Evolutionary conservation across 176 grass and related monocot genomes (phyloP).

Genomic region (Aegilops bicornis): DNA sequence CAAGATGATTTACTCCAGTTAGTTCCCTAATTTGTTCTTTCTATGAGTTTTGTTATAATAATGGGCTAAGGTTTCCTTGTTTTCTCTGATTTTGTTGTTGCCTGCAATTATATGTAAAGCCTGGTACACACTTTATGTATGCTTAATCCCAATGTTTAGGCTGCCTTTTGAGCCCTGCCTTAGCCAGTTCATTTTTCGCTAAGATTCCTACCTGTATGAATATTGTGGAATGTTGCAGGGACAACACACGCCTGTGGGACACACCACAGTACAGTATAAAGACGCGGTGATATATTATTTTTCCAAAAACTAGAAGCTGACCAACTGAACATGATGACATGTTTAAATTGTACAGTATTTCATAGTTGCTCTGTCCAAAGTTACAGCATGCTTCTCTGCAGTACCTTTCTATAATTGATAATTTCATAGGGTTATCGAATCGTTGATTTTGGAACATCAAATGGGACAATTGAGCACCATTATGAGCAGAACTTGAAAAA

Average conservation of each 20-base stretch:
- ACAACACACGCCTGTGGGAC: background rate
- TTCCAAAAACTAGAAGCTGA: background rate
- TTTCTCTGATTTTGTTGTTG: background rate
- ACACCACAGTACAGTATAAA: background rate
- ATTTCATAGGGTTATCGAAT: background rate
- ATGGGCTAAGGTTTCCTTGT: background rate
- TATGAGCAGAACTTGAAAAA: background rate
- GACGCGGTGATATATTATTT: background rate
- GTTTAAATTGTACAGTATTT: background rate
- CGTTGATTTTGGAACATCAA: background rate
- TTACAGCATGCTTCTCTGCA: background rate
- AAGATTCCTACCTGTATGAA: background rate
- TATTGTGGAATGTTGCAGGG: background rate
- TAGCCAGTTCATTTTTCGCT: background rate
- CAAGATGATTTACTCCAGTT: conserved; percentile 6
- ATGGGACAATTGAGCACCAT: background rate
- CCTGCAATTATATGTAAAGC: background rate
- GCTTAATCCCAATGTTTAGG: background rate
- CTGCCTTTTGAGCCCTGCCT: background rate
- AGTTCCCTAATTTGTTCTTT: conserved; percentile 5
- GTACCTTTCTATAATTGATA: background rate
- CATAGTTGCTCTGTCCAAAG: background rate
- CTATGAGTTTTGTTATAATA: background rate
- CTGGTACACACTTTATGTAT: background rate
- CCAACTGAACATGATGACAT: background rate